phyloP scores from a whole-genome alignment of 345 rosid species.

The Gossypium rotundifolium region DNA sequence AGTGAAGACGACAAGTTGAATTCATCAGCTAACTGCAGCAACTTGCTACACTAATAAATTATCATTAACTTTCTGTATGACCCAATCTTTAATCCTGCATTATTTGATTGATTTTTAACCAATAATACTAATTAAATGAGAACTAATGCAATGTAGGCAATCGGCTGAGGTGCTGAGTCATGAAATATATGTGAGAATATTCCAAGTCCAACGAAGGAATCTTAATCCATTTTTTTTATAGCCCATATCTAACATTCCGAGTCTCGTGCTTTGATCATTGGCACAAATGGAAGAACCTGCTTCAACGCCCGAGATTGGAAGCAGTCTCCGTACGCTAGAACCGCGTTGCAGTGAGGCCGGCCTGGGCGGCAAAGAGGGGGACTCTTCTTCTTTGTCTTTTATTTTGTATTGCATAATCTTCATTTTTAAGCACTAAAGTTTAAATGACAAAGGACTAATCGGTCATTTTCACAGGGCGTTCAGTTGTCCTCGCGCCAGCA shows the following conservation, averaged over 20 bases:
- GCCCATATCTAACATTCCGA: background rate
- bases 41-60: background rate
- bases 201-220: background rate
- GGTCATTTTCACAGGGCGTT: slow-evolving; percentile 11
- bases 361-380: slow-evolving; percentile 9
- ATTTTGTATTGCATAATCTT: background rate
- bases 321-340: background rate
- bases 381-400: background rate
- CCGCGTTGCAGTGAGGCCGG: background rate
- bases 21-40: background rate
- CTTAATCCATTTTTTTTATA: background rate
- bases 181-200: background rate
- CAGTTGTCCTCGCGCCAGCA: slow-evolving; percentile 6
- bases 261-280: background rate
- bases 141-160: background rate
- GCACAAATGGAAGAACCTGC: slow-evolving; percentile 1
- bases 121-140: background rate
- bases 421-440: background rate
- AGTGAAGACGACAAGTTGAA: background rate
- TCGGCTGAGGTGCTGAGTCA: background rate
- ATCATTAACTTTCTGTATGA: background rate
- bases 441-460: background rate
- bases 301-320: background rate
- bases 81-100: background rate
- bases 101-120: background rate